Evolutionary conservation across 2,329 filamentous ascomycete species (phyloP).

Genomic region (Fusarium tricinctum): DNA sequence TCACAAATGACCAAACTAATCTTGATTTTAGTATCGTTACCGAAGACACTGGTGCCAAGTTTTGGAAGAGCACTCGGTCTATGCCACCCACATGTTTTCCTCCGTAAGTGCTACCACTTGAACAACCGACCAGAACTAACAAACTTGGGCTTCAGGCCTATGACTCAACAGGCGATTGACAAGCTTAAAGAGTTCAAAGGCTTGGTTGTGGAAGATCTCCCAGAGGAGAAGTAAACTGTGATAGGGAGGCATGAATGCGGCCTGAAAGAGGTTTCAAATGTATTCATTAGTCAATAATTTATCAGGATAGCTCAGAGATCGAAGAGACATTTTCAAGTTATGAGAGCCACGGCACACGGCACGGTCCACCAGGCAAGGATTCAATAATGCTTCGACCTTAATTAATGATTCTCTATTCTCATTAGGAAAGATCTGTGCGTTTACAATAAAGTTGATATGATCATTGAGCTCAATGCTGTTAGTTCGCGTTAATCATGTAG

Average conservation of each 20-base stretch:
- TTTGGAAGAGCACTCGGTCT: slow-evolving; percentile 12
- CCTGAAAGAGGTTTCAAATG: neutral
- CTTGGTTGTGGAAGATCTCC: neutral
- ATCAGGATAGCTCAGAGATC: too few relatives aligned
- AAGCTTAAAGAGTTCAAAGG: slow-evolving; percentile 24
- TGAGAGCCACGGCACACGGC: too few relatives aligned
- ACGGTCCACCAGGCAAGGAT: too few relatives aligned
- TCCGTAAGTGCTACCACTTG: neutral
- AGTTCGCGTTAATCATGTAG: too few relatives aligned
- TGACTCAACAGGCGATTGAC: slow-evolving; percentile 22
- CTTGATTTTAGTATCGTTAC: neutral
- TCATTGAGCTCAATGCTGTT: too few relatives aligned
- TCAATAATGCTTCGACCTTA: too few relatives aligned
- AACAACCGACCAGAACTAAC: fast-evolving
- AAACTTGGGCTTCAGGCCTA: neutral
- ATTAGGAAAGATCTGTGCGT: too few relatives aligned
- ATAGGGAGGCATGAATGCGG: neutral
- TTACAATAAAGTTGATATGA: too few relatives aligned
- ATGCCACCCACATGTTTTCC: slow-evolving; percentile 23
- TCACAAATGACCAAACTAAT: fast-evolving
- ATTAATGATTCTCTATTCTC: too few relatives aligned
- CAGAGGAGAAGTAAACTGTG: neutral
- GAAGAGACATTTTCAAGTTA: too few relatives aligned
- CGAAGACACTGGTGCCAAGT: slow-evolving; percentile 12
- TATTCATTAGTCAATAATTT: neutral